These are phyloP conservation scores for Stephania cephalantha DNA, from an alignment of 164 flowering plant species.

Conservation along the genomic window DNA sequence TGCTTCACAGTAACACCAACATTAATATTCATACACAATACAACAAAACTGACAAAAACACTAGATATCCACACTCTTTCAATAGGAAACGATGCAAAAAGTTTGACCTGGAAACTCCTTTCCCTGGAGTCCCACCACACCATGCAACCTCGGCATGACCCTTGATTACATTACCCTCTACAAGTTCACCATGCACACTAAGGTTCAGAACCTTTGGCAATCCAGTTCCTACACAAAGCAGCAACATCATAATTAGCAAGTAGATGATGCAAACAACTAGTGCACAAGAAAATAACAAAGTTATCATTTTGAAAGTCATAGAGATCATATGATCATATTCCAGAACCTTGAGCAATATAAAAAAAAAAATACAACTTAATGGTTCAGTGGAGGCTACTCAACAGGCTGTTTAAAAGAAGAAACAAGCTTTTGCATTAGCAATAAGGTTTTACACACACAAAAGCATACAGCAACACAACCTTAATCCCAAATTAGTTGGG, in stretches of 20 bases:
- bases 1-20: neutral
- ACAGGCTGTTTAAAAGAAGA: no score
- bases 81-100: neutral
- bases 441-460: no score
- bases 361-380: neutral
- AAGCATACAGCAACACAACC: no score
- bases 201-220: conserved; percentile 85
- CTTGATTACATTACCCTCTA: conserved; percentile 76
- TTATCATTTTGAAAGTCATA: neutral
- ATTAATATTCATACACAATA: no score
- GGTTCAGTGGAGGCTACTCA: neutral
- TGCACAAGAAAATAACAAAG: neutral
- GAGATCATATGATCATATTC: neutral
- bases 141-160: conserved; percentile 89
- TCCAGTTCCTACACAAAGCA: conserved; percentile 61
- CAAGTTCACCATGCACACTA: conserved; percentile 75
- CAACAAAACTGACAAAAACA: neutral
- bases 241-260: conserved; percentile 1
- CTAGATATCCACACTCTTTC: neutral
- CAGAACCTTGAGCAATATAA: neutral
- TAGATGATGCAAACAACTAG: neutral
- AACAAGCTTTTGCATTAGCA: no score
- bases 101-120: conserved; percentile 84
- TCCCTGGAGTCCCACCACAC: conserved; percentile 98
- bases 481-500: no score